Evolutionary conservation across 2,329 filamentous ascomycete species (phyloP), one percentile per base, ranked within the genome.

Genomic region (Fusarium bulbicola): DNA sequence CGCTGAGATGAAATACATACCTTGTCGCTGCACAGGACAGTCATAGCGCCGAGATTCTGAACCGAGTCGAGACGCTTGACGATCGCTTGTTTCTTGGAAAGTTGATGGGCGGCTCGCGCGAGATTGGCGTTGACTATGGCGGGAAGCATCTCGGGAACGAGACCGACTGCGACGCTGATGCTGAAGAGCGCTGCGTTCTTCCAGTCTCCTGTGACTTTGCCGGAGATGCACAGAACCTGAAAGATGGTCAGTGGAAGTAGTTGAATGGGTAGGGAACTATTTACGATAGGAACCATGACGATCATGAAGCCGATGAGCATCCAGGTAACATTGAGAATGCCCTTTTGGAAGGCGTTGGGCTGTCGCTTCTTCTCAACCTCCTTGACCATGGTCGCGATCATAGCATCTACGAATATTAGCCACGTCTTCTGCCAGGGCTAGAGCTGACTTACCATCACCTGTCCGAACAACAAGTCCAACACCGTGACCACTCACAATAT

Each of bases 91-190:
- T 61, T 61, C 59, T 61, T 61, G 15, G 59, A 61, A 4, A 61
- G 49, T 1, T 43, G 28, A 2, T 61, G 59, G 16, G 59, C 59
- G 7, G 59, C 59, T 24, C 59, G 49, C 1, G 59, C 59, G 15
- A 61, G 59, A 12, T 61, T 61, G 37, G 59, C 59, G 13, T 61
- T 61, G 37, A 61, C 59, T 15, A 61, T 61, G 14, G 59, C 59
- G 13, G 59, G 59, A 4, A 61, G 47, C 59, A 61, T 61, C 6
- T 61, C 59, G 1, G 59, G 59, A 3, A 61, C 59, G 7, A 61
- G 59, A 3, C 59, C 59, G n/a, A 61, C 59, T 6, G 59, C 59
- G 13, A 61, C 59, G 1, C 59, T 61, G 59, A 61, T 61, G 1
- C 59, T 61, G 30, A 61, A 61, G 1, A 61, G 59, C 1, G 59